Percentiles rank a stretch among this genome's conserved stretches.
Conservation (phyloP, 129 eudicot genomes). For the Lonicera japonica region DNA sequence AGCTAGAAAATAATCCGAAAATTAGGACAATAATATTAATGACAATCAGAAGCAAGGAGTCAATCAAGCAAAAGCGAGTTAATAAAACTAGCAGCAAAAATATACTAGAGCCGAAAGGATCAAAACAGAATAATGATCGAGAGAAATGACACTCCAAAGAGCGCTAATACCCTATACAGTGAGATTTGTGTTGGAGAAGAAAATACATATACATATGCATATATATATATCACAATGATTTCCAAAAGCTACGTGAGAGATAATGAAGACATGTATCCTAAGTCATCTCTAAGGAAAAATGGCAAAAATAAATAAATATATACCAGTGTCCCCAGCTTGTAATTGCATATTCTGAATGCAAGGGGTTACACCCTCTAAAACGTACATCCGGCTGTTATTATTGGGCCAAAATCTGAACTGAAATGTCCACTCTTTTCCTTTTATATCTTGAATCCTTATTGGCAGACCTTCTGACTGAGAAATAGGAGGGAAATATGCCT, state of each 20-base stretch:
- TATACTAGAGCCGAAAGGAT: neutral
- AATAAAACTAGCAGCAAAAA: neutral
- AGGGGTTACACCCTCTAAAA: constrained; percentile 85
- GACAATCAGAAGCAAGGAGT: neutral
- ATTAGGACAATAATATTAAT: neutral
- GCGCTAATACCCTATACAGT: no score
- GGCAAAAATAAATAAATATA: neutral
- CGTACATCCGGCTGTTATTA: constrained; percentile 97
- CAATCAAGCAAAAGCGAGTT: neutral
- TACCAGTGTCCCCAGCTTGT: constrained; percentile 99
- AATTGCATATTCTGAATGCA: constrained; percentile 88
- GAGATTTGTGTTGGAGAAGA: no score
- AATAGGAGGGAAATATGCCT: constrained; percentile 88
- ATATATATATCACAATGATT: neutral
- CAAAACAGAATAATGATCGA: neutral
- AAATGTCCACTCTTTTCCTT: constrained; percentile 96
- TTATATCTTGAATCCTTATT: constrained; percentile 67
- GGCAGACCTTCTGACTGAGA: constrained; percentile 85
- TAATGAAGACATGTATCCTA: constrained; percentile 1
- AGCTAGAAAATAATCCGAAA: constrained; percentile 6
- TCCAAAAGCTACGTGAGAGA: neutral
- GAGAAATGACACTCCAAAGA: neutral
- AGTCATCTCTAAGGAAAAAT: neutral
- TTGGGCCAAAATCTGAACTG: constrained; percentile 99
- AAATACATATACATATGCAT: neutral